Evolutionary conservation across 305 asterid species (phyloP).

Genomic region (Salvia sclarea): DNA sequence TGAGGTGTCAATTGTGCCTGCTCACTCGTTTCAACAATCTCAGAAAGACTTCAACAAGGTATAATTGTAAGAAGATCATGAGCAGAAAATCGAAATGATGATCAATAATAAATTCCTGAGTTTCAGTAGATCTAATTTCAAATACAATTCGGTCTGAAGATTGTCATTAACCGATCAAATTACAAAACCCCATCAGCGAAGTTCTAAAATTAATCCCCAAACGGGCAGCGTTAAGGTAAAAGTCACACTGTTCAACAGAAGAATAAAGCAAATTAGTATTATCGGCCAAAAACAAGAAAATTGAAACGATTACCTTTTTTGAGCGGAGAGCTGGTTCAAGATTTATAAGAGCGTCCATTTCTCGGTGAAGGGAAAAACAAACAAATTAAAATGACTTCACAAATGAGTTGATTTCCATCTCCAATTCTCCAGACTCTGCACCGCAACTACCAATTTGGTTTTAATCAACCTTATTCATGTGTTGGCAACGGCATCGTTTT

Average conservation of each 20-base stretch:
- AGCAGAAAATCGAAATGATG: slow-evolving; percentile 14
- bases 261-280: not conserved
- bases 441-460: not conserved
- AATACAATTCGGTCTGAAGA: not conserved
- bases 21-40: slow-evolving; percentile 23
- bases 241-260: not conserved
- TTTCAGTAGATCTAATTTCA: slow-evolving; percentile 6
- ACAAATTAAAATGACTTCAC: not conserved
- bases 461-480: not conserved
- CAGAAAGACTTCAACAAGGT: not conserved
- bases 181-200: slow-evolving; percentile 7
- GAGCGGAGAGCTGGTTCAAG: slow-evolving; percentile 46
- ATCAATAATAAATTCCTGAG: not conserved
- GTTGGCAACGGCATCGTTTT: not conserved
- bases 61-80: not conserved
- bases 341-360: slow-evolving; percentile 45
- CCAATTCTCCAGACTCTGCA: not conserved
- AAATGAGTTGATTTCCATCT: not conserved
- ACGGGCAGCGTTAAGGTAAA: not conserved
- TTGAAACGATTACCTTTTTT: slow-evolving; percentile 32
- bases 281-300: not conserved
- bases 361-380: not conserved
- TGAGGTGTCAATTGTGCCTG: slow-evolving; percentile 52
- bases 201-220: slow-evolving; percentile 12
- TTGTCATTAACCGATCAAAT: slow-evolving; percentile 13